These are phyloP conservation scores for Gymnopilus dilepis DNA, from an alignment of 768 basidiomycete genomes.

Conservation along the genomic window DNA sequence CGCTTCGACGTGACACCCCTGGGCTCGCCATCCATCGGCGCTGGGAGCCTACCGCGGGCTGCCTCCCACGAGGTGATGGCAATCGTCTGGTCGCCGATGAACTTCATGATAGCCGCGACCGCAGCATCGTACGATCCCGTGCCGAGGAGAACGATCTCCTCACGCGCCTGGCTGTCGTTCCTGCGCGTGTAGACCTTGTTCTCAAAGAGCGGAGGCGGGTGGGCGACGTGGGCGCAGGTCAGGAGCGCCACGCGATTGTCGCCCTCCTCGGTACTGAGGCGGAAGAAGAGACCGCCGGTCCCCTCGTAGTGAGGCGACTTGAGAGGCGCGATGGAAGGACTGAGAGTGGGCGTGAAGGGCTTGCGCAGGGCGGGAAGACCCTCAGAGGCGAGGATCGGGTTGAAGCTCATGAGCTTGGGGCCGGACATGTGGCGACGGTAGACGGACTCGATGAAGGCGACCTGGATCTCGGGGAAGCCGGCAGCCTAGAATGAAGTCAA, in stretches of 20 bases:
- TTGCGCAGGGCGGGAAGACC: conserved; percentile 31
- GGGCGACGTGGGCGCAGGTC: conserved; percentile 41
- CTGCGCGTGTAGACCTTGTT: conserved; percentile 26
- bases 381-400: conserved; percentile 31
- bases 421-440: too few relatives aligned
- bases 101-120: conserved; percentile 31
- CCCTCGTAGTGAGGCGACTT: conserved; percentile 39
- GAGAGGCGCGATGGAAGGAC: conserved; percentile 39
- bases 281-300: conserved; percentile 41
- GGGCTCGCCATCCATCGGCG: conserved; percentile 25
- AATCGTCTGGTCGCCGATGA: conserved; percentile 1
- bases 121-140: conserved; percentile 28
- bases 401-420: conserved; percentile 34
- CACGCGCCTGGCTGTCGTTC: conserved; percentile 27
- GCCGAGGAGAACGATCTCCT: conserved; percentile 41
- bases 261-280: conserved; percentile 27
- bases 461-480: conserved; percentile 37
- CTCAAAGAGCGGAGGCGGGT: conserved; percentile 32
- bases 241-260: conserved; percentile 32
- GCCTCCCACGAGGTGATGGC: conserved; percentile 28
- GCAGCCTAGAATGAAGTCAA: too few relatives aligned
- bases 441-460: conserved; percentile 37
- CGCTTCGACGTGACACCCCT: conserved; percentile 14
- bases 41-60: conserved; percentile 18
- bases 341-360: conserved; percentile 41